Base-by-base conservation (phyloP, 345 rosid species). In the Syzygium oleosum region DNA sequence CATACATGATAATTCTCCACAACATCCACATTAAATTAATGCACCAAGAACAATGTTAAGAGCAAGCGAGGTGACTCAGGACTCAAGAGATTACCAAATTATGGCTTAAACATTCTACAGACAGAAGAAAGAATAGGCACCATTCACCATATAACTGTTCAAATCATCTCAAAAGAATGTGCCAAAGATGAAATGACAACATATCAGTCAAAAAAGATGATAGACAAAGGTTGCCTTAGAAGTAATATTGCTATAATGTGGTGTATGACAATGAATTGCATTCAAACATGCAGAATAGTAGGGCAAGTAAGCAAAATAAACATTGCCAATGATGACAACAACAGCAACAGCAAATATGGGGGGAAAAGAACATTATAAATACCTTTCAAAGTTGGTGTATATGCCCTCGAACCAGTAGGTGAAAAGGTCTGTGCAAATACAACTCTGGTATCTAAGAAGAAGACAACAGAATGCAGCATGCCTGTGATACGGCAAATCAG, bases 341-440 rank as follows among this genome's bases (percentile, higher is more conserved):
- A 61, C 38, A 2, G n/a, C 73, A 34, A 73, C 46, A 38, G 49
- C 46, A 73, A 9, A 34, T 73, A 34, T 17, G 49, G 46, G 80
- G 21, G 43, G 23, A 8, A 86, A 51, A 51, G 27, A 46, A 68
- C 17, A 38, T 4, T 21, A 43, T 29, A 87, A 34, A 51, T 94
- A 97, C 99, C 99, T 96, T 90, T 95, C 95, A 91, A 97, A 93
- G 91, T 90, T 94, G 88, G 94, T 59, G 85, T 91, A 94, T 91
- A 97, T 94, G 87, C 97, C 97, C 86, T 94, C 98, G 91, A 97
- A 95, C 97, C 99, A 97, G 91, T 91, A 92, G 46, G 87, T 63
- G 87, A 95, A 90, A 88, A 95, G 94, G 87, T 93, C 98, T 89
- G 89, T 90, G 31, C 92, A 92, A 88, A 97, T 91, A 90, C 94